These are phyloP conservation scores for Pezicula radicicola DNA, from an alignment of 2,329 filamentous ascomycete species.

Conservation along the genomic window DNA sequence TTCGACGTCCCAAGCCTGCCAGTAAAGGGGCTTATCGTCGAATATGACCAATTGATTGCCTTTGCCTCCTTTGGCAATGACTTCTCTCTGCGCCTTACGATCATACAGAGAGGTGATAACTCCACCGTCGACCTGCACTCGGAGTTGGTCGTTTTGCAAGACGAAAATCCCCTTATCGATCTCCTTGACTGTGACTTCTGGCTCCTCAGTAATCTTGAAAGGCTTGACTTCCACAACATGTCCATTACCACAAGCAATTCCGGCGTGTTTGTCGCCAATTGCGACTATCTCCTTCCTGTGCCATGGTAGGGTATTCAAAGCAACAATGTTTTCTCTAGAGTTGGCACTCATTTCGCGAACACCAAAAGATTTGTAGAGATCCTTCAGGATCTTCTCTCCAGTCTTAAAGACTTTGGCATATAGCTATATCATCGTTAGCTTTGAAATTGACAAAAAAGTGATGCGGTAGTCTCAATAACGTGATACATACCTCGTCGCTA, in stretches of 20 bases:
- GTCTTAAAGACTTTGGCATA: conserved; percentile 81
- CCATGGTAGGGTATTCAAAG: conserved; percentile 88
- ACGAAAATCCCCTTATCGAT: conserved; percentile 64
- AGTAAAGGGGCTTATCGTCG: conserved; percentile 95
- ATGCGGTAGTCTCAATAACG: neutral
- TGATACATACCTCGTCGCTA: conserved; percentile 65
- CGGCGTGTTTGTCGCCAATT: conserved; percentile 51
- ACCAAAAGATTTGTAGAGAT: conserved; percentile 66
- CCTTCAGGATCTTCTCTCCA: conserved; percentile 67
- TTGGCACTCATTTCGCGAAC: conserved; percentile 45
- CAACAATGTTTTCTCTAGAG: conserved; percentile 49
- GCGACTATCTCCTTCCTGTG: conserved; percentile 68
- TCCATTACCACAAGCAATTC: conserved; percentile 55
- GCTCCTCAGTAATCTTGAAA: conserved; percentile 44
- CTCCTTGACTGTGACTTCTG: conserved; percentile 51
- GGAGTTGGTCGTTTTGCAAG: conserved; percentile 74
- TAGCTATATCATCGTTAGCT: conserved; percentile 45
- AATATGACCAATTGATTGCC: conserved; percentile 93
- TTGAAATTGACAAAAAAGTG: neutral
- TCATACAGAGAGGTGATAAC: conserved; percentile 85
- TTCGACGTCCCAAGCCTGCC: conserved; percentile 98
- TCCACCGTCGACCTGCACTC: conserved; percentile 70
- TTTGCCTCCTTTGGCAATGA: conserved; percentile 70
- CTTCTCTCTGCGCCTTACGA: conserved; percentile 66
- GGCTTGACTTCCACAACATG: conserved; percentile 47